These are phyloP conservation scores for Solidago caesia DNA, from an alignment of 129 eudicot genomes.

Conservation along the genomic window DNA sequence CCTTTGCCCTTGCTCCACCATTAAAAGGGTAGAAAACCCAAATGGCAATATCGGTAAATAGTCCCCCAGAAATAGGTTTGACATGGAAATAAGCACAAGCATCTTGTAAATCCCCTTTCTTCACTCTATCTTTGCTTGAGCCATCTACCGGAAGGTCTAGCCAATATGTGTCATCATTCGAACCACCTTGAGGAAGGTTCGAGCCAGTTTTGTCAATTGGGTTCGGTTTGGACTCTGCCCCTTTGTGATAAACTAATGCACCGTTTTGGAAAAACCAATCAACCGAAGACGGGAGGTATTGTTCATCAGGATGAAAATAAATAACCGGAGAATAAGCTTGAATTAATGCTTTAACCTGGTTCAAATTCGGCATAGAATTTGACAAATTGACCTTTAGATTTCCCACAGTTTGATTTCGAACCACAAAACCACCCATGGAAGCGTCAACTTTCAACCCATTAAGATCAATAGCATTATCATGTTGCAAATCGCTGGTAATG, in stretches of 20 bases:
- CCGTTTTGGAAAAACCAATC: conserved; percentile 59
- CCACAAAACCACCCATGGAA: conserved; percentile 56
- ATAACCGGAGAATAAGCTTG: conserved; percentile 46
- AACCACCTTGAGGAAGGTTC: conserved; percentile 57
- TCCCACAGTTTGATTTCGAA: conserved; percentile 35
- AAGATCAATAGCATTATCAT: conserved; percentile 11
- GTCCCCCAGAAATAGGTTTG: conserved; percentile 42
- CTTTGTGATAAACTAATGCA: conserved; percentile 41
- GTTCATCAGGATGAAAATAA: conserved; percentile 50
- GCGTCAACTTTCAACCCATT: conserved; percentile 46
- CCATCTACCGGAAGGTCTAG: conserved; percentile 47
- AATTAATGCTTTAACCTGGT: conserved; percentile 39
- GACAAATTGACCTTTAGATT: conserved; percentile 23
- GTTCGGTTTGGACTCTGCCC: conserved; percentile 35
- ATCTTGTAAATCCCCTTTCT: conserved; percentile 40
- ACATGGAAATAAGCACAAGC: conserved; percentile 48
- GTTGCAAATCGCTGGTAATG: conserved; percentile 12
- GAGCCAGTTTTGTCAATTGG: conserved; percentile 34
- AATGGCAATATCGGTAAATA: conserved; percentile 49
- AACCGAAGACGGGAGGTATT: conserved; percentile 47
- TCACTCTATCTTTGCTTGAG: conserved; percentile 39
- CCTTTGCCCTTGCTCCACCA: conserved; percentile 45
- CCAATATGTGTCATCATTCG: conserved; percentile 51
- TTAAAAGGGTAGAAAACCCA: conserved; percentile 70
- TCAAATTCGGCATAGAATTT: conserved; percentile 41